Conservation (phyloP, 192 early-diverging fungal species). For the Entomortierella lignicola region DNA sequence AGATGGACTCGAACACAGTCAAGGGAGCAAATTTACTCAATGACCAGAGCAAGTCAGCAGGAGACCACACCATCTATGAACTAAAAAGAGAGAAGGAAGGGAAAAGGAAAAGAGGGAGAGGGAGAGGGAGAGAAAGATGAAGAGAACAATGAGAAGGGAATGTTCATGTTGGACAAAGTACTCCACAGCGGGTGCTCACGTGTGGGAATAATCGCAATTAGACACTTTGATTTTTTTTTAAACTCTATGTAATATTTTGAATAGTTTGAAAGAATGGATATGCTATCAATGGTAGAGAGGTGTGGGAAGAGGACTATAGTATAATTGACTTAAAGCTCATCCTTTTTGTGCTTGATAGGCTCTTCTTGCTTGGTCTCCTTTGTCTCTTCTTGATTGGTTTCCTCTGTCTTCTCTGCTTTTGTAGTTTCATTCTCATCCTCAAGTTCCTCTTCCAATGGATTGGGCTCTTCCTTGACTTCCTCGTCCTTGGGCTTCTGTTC, state of each 20-base stretch:
- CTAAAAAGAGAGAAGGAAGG: background rate
- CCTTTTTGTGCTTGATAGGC: slow-evolving; percentile 38
- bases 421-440: slow-evolving; percentile 24
- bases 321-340: slow-evolving; percentile 28
- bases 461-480: slow-evolving; percentile 28
- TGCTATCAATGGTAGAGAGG: background rate
- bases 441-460: slow-evolving; percentile 33
- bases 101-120: background rate
- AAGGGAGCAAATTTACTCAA: slow-evolving; percentile 21
- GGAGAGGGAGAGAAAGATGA: background rate
- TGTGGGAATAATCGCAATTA: too few species aligned
- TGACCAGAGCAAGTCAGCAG: slow-evolving; percentile 48
- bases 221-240: too few species aligned
- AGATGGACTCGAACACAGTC: slow-evolving; percentile 43
- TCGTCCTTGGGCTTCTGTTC: slow-evolving; percentile 10
- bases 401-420: slow-evolving; percentile 9
- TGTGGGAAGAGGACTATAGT: too few species aligned
- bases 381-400: background rate
- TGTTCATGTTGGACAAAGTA: too few species aligned
- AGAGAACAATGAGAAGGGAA: background rate
- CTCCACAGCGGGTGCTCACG: too few species aligned
- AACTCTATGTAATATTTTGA: too few species aligned
- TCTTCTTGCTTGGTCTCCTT: too few species aligned
- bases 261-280: too few species aligned
- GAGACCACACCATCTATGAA: slow-evolving; percentile 36